phyloP scores from a whole-genome alignment of 2,329 filamentous ascomycete species.

The Cladosporium halotolerans region DNA sequence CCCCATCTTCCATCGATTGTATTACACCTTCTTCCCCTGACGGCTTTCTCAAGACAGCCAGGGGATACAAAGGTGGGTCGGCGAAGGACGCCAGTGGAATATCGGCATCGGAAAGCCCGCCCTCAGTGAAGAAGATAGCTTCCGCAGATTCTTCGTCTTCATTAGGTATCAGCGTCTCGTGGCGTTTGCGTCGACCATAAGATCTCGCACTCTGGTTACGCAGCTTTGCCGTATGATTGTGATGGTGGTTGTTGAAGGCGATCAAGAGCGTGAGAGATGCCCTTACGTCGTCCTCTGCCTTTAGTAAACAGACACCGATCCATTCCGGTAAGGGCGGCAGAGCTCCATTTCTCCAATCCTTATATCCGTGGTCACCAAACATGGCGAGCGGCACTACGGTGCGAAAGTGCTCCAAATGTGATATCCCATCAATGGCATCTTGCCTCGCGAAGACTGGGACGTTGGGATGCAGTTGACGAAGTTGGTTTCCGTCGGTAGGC shows the following conservation, averaged over 20 bases:
- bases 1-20: neutral
- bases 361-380: slow-evolving; percentile 33
- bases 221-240: slow-evolving; percentile 2
- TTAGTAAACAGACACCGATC: slow-evolving; percentile 54
- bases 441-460: slow-evolving; percentile 56
- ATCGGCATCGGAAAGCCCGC: slow-evolving; percentile 46
- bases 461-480: slow-evolving; percentile 47
- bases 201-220: slow-evolving; percentile 6
- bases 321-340: slow-evolving; percentile 49
- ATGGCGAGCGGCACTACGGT: slow-evolving; percentile 45
- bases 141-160: slow-evolving; percentile 38
- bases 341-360: slow-evolving; percentile 43
- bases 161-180: slow-evolving; percentile 1
- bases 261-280: slow-evolving; percentile 57
- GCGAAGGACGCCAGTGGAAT: slow-evolving; percentile 30
- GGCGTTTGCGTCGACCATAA: slow-evolving; percentile 3
- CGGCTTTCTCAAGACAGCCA: neutral
- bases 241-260: slow-evolving; percentile 40
- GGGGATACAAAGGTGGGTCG: neutral
- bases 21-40: neutral
- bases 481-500: slow-evolving; percentile 53
- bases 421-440: slow-evolving; percentile 52
- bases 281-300: slow-evolving; percentile 49
- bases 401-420: slow-evolving; percentile 54
- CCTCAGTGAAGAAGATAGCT: slow-evolving; percentile 58